Conservation (phyloP, 2,329 filamentous ascomycete species). For the Volutella citrinella region DNA sequence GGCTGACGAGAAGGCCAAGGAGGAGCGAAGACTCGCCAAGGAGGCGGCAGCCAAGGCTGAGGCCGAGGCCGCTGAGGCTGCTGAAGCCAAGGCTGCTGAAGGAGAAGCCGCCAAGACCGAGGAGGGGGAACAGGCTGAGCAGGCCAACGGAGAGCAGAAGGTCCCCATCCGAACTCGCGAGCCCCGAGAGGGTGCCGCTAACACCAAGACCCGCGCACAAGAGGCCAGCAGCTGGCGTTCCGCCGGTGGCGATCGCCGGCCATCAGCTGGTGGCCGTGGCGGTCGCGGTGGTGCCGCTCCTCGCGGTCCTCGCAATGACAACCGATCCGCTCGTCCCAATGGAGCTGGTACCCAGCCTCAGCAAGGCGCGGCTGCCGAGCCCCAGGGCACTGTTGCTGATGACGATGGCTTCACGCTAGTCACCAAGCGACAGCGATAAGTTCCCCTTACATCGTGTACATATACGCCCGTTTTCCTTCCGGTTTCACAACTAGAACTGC, state of each 20-base stretch:
- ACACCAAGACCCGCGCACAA: constrained; percentile 51
- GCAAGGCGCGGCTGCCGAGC: constrained; percentile 26
- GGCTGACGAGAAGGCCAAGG: constrained; percentile 80
- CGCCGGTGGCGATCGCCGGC: constrained; percentile 45
- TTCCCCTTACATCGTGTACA: constrained; percentile 34
- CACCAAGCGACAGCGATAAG: too few relatives aligned
- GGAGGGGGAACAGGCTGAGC: constrained; percentile 26
- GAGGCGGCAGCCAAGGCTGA: constrained; percentile 50
- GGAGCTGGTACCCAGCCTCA: constrained; percentile 39
- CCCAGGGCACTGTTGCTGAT: constrained; percentile 45
- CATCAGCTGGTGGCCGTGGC: constrained; percentile 45
- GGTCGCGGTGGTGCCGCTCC: constrained; percentile 39
- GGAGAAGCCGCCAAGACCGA: constrained; percentile 32
- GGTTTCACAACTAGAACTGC: constrained; percentile 34
- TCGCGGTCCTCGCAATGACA: constrained; percentile 43
- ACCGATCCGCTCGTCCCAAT: constrained; percentile 48
- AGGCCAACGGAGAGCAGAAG: constrained; percentile 47
- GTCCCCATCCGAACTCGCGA: constrained; percentile 38
- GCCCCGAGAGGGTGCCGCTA: constrained; percentile 43
- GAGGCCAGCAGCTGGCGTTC: constrained; percentile 62
- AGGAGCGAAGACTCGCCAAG: constrained; percentile 63
- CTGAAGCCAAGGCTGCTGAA: constrained; percentile 26
- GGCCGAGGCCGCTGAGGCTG: constrained; percentile 35
- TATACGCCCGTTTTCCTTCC: constrained; percentile 32
- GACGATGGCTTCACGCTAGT: constrained; percentile 63